Base-by-base conservation (phyloP, 2,329 filamentous ascomycete species). In the Blastomyces parvus region DNA sequence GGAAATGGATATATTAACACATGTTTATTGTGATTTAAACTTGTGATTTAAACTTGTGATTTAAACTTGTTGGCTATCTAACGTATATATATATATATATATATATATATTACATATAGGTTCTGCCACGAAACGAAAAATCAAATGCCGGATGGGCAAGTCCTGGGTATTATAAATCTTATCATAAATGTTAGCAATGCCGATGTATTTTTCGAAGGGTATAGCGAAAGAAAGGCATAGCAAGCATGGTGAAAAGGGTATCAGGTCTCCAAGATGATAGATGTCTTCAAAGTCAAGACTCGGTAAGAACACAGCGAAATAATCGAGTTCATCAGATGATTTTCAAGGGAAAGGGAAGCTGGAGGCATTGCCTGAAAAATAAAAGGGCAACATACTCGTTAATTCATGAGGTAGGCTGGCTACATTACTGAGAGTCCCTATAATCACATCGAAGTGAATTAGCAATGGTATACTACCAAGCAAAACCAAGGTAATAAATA, bases 231-330 rank as follows among this genome's bases (percentile, higher is more conserved):
- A n/a, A 48, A 40, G 14, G 19, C 22, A 40, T 6, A 22, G 44
- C 13, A 9, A 19, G n/a, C 48, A 27, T 36, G 59, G 53, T 58
- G 36, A 33, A n/a, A 52, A 46, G 56, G 48, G 33, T 67, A 70
- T 86, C 83, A 86, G 83, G 80, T 86, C 84, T 86, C 83, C 84
- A 86, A 86, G 82, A 82, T 86, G 83, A 84, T 81, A 74, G 75
- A 73, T 80, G 73, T 78, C 85, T 83, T 77, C 84, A 83, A 86
- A 82, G 69, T 78, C 77, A 72, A 72, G 77, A 72, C 81, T 85
- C 83, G 74, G 83, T 77, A 84, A 85, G 81, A 86, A 85, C 82
- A 85, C 83, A 86, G 84, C 82, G 80, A 84, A 80, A 80, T 78
- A 78, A 74, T 77, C 74, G 77, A 79, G 74, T 79, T 86, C 84